Evolutionary conservation across 495 filamentous ascomycete species (phyloP).

Genomic region (Talaromyces thailandensis): DNA sequence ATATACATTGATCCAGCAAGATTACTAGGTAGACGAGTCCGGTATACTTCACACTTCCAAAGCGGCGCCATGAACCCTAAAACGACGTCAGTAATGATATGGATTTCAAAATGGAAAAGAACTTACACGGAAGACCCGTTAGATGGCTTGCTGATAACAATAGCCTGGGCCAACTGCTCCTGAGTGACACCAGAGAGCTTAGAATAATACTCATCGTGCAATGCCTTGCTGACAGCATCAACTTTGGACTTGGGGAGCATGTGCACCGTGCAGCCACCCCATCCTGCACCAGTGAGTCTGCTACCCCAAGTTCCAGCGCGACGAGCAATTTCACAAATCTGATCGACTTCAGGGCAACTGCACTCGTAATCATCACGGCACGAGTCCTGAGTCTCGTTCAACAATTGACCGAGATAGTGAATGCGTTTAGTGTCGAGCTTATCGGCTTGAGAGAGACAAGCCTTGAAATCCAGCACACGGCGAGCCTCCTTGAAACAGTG

Average conservation of each 20-base stretch:
- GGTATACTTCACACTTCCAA: neutral
- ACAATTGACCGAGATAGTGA: slow-evolving; percentile 62
- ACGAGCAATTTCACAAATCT: slow-evolving; percentile 72
- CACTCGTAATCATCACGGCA: slow-evolving; percentile 84
- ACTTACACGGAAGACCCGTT: slow-evolving; percentile 40
- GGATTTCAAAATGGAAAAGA: neutral
- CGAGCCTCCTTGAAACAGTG: slow-evolving; percentile 89
- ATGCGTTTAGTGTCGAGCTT: slow-evolving; percentile 53
- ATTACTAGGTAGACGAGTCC: neutral
- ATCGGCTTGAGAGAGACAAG: slow-evolving; percentile 48
- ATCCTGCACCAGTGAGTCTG: slow-evolving; percentile 87
- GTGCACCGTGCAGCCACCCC: slow-evolving; percentile 95
- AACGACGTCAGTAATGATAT: neutral
- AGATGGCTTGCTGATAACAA: slow-evolving; percentile 80
- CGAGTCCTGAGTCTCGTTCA: slow-evolving; percentile 83
- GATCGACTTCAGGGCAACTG: slow-evolving; percentile 81
- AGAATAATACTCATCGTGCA: slow-evolving; percentile 73
- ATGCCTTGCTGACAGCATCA: slow-evolving; percentile 65
- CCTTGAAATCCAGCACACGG: slow-evolving; percentile 75
- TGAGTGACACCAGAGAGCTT: slow-evolving; percentile 58
- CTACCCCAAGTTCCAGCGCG: slow-evolving; percentile 74
- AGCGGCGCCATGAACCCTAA: slow-evolving; percentile 27
- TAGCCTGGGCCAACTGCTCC: slow-evolving; percentile 66
- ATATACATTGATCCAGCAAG: neutral
- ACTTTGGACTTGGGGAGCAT: slow-evolving; percentile 81